phyloP scores from a whole-genome alignment of 2,329 filamentous ascomycete genomes.

The Zymoseptoria tritici region DNA sequence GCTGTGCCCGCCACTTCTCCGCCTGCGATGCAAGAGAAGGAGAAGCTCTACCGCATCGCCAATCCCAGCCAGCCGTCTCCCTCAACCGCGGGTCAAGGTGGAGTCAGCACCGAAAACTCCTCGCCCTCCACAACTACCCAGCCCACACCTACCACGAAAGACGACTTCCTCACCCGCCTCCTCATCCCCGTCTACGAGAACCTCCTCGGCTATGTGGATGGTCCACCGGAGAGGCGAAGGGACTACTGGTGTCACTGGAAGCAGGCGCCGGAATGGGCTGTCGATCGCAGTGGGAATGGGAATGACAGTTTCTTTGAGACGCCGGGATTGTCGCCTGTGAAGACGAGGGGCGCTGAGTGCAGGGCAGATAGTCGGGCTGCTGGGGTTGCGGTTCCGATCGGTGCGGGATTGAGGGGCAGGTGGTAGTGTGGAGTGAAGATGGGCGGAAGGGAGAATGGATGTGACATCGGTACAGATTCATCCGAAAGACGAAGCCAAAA shows the following conservation, averaged over 20 bases:
- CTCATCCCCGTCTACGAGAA: slow-evolving; percentile 39
- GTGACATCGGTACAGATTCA: no score
- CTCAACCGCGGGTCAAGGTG: background rate
- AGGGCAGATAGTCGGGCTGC: background rate
- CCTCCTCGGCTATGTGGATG: slow-evolving; percentile 35
- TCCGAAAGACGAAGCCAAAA: background rate
- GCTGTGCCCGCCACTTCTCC: background rate
- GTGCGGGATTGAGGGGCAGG: background rate
- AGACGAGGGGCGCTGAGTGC: no score
- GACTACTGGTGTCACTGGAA: slow-evolving; percentile 38
- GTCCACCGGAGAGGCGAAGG: slow-evolving; percentile 24
- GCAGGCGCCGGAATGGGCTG: slow-evolving; percentile 31
- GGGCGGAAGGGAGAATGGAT: background rate
- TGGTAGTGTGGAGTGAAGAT: background rate
- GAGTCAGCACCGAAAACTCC: background rate
- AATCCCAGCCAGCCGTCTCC: slow-evolving; percentile 1
- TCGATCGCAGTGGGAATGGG: slow-evolving; percentile 32
- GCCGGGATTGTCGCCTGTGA: background rate
- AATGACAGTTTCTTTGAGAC: slow-evolving; percentile 36
- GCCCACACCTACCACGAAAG: slow-evolving; percentile 4
- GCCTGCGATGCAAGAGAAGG: background rate
- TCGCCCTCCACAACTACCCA: background rate
- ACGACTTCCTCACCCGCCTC: slow-evolving; percentile 27
- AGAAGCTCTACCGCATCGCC: slow-evolving; percentile 3
- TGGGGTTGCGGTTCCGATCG: background rate